phyloP scores from a whole-genome alignment of 768 basidiomycete species.

The Tricholoma hemisulphureum region DNA sequence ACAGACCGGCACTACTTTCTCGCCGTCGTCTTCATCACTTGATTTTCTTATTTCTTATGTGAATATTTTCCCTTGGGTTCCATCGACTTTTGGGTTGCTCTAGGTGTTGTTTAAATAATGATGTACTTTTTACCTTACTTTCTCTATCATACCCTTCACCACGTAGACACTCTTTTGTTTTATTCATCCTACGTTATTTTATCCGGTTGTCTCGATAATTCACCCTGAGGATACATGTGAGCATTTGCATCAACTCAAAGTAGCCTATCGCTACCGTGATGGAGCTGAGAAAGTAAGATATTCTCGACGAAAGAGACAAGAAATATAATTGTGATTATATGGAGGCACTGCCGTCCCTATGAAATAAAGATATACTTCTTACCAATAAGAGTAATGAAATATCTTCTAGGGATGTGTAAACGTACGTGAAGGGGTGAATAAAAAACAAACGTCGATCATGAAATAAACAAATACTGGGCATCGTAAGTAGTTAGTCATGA shows the following conservation, averaged over 20 bases:
- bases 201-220: not conserved
- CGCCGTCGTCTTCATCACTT: not conserved
- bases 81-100: not conserved
- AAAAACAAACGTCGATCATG: no score
- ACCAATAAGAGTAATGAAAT: no score
- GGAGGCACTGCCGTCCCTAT: no score
- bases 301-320: no score
- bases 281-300: no score
- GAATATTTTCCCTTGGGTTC: not conserved
- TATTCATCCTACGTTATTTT: not conserved
- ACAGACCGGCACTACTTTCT: not conserved
- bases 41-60: conserved; percentile 2
- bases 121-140: not conserved
- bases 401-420: no score
- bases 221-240: no score
- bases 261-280: no score
- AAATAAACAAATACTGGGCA: not conserved
- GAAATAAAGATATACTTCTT: no score
- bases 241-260: no score
- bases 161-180: not conserved
- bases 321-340: no score
- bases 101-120: not conserved
- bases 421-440: no score
- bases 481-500: not conserved
- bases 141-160: not conserved